A percentile compares a stretch with the other conserved stretches of the same genome.
phyloP scores from a whole-genome alignment of 495 filamentous ascomycete genomes.

The Corynascus novoguineensis region DNA sequence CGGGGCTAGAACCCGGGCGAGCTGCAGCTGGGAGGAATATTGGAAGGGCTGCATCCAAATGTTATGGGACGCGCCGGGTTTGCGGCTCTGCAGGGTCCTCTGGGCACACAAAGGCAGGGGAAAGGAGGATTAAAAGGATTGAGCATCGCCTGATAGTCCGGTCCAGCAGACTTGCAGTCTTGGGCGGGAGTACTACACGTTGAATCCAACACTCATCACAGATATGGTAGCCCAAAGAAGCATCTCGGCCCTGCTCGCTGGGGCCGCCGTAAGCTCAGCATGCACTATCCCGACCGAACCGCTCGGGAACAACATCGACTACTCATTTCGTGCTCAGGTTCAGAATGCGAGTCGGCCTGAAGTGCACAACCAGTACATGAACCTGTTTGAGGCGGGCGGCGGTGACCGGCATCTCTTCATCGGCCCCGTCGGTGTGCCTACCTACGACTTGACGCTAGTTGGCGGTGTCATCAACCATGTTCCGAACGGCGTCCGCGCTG shows the following conservation, averaged over 20 bases:
- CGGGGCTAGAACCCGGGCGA: neutral
- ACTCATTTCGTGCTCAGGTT: constrained; percentile 42
- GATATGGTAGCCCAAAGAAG: constrained; percentile 20
- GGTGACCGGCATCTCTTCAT: constrained; percentile 49
- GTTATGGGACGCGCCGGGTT: neutral
- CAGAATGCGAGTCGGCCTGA: constrained; percentile 46
- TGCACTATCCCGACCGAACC: constrained; percentile 38
- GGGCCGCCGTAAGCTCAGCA: constrained; percentile 26
- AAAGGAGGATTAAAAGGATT: neutral
- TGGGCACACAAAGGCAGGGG: neutral
- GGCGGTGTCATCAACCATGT: constrained; percentile 39
- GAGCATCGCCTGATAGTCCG: neutral
- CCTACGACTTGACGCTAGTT: constrained; percentile 42
- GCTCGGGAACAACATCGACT: constrained; percentile 37
- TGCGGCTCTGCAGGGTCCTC: neutral
- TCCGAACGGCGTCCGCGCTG: constrained; percentile 32
- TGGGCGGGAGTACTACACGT: too few species aligned
- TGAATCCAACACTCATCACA: neutral
- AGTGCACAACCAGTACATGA: constrained; percentile 47
- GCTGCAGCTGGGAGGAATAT: constrained; percentile 3
- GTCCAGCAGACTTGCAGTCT: neutral
- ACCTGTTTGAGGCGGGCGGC: constrained; percentile 44
- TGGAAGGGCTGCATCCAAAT: neutral
- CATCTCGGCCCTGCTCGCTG: constrained; percentile 27
- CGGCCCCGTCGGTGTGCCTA: constrained; percentile 41